A percentile compares a stretch with the other conserved stretches of the same genome.
Conservation (phyloP, 139 green algal genomes). For the Micractinium sp. region DNA sequence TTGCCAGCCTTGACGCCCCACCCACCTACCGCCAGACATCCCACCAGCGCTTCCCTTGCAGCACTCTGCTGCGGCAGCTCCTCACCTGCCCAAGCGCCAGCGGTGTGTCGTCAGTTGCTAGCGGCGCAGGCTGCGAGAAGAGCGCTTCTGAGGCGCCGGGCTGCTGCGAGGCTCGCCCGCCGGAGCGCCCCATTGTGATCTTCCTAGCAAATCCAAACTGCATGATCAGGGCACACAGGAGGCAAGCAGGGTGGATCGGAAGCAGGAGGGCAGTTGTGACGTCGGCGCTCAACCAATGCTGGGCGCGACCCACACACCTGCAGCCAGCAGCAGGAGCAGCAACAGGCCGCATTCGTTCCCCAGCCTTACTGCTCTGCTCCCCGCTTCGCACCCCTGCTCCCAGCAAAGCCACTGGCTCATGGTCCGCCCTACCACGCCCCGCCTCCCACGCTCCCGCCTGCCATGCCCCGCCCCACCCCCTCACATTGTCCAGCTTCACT, state of each 20-base stretch:
- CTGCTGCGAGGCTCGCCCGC: not conserved
- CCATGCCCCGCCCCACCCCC: not conserved
- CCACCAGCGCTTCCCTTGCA: not conserved
- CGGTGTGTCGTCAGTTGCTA: slow-evolving; percentile 46
- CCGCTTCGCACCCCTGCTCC: no score
- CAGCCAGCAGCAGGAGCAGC: not conserved
- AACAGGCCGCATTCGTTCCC: no score
- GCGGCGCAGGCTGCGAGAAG: not conserved
- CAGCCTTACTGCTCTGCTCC: not conserved
- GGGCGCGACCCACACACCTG: no score
- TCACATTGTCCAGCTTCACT: slow-evolving; percentile 80
- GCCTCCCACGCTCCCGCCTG: not conserved
- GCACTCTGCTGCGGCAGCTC: not conserved
- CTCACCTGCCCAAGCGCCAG: slow-evolving; percentile 34
- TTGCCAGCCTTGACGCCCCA: no score
- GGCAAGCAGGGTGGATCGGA: not conserved
- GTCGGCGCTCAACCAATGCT: no score
- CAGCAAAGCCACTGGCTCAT: not conserved
- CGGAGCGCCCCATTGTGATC: not conserved
- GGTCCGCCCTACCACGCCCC: no score
- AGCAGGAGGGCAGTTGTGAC: not conserved
- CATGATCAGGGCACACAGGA: not conserved
- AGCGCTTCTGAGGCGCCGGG: not conserved
- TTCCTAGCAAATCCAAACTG: slow-evolving; percentile 18
- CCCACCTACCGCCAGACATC: not conserved